Percentiles rank a stretch among this genome's conserved stretches.
These are phyloP conservation scores for Suillus ampliporus DNA, from an alignment of 768 basidiomycete genomes.

Conservation along the genomic window DNA sequence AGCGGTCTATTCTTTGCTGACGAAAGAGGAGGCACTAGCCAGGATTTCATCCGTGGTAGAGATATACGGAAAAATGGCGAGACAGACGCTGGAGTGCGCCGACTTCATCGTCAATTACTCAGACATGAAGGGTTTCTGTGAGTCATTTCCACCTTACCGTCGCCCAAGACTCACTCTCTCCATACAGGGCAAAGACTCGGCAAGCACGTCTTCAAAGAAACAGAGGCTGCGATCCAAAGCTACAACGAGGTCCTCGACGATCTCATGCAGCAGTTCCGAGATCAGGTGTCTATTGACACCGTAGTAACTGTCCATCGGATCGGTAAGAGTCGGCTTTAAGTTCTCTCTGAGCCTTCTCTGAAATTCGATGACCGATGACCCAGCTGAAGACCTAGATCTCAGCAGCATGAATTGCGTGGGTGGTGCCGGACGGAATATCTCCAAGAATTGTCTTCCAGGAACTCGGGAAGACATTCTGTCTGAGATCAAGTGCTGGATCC, in stretches of 20 bases:
- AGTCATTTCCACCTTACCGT: background rate
- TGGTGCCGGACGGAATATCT: background rate
- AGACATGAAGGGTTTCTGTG: slow-evolving; percentile 28
- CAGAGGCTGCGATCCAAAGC: background rate
- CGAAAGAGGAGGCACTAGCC: slow-evolving; percentile 2
- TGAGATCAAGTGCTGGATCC: slow-evolving; percentile 22
- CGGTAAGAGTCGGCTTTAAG: too few relatives aligned
- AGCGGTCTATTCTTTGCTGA: slow-evolving; percentile 7
- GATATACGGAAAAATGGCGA: background rate
- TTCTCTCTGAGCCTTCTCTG: too few relatives aligned
- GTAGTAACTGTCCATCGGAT: too few relatives aligned
- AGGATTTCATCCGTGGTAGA: background rate
- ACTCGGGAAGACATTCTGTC: slow-evolving; percentile 19
- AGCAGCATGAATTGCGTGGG: slow-evolving; percentile 1
- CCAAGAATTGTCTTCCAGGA: slow-evolving; percentile 17
- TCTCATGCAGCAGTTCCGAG: slow-evolving; percentile 10
- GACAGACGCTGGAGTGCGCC: slow-evolving; percentile 30
- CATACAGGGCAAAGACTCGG: background rate
- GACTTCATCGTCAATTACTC: slow-evolving; percentile 36
- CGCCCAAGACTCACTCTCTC: background rate
- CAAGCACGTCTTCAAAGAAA: background rate
- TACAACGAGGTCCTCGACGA: slow-evolving; percentile 1
- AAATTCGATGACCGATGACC: too few relatives aligned
- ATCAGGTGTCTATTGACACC: background rate
- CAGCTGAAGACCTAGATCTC: background rate